These are phyloP conservation scores for Globisporangium barbulae DNA, from an alignment of 352 stramenopile genomes.

Conservation along the genomic window DNA sequence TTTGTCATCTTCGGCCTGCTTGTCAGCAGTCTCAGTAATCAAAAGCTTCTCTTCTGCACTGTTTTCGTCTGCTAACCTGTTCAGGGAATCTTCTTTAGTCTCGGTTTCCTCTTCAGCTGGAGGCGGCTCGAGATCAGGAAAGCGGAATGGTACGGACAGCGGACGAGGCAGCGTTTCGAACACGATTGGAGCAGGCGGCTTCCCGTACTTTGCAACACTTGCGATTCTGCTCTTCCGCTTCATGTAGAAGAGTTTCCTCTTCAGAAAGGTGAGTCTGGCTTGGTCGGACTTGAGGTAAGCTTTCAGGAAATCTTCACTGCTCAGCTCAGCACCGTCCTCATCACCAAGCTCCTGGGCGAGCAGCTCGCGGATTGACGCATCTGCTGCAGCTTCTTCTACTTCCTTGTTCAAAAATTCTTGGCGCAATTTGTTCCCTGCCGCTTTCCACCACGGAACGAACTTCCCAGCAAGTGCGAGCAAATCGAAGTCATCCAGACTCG, in stretches of 20 bases:
- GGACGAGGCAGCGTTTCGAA: conserved; percentile 37
- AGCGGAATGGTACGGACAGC: conserved; percentile 28
- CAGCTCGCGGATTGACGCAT: conserved; percentile 31
- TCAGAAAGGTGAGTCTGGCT: conserved; percentile 41
- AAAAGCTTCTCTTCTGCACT: conserved; percentile 10
- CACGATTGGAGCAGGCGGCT: conserved; percentile 39
- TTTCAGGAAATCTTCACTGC: conserved; percentile 33
- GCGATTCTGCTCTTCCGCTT: conserved; percentile 36
- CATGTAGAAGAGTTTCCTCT: conserved; percentile 48
- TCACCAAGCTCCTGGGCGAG: conserved; percentile 27
- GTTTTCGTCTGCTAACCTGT: conserved; percentile 14
- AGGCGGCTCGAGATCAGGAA: conserved; percentile 16
- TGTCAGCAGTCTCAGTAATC: neutral
- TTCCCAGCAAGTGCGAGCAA: conserved; percentile 38
- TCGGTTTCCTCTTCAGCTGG: conserved; percentile 8
- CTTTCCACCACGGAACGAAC: conserved; percentile 63
- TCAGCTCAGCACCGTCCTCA: conserved; percentile 1
- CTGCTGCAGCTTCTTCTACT: conserved; percentile 36
- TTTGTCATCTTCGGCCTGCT: neutral
- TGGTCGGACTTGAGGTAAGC: conserved; percentile 43
- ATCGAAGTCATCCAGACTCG: conserved; percentile 38
- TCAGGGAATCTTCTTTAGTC: conserved; percentile 15
- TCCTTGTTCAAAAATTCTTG: conserved; percentile 51
- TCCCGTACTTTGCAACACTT: conserved; percentile 40
- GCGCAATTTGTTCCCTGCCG: conserved; percentile 42